Conservation (phyloP, 768 basidiomycete genomes). For the Macrolepiota dolichaula region DNA sequence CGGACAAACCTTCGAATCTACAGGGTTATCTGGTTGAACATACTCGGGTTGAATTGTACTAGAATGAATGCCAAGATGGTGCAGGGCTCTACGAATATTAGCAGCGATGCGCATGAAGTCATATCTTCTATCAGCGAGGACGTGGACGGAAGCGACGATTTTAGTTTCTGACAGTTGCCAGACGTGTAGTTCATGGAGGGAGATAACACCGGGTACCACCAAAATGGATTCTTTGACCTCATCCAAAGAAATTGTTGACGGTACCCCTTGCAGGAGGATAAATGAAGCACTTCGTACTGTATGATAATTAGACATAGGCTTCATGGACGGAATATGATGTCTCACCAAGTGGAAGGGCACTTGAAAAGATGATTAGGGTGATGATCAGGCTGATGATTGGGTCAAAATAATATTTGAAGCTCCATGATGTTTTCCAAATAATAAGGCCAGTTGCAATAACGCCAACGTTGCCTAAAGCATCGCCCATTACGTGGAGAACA, state of each 20-base stretch:
- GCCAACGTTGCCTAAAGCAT: constrained; percentile 96
- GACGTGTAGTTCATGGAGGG: constrained; percentile 91
- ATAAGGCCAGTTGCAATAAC: constrained; percentile 94
- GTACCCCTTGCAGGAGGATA: constrained; percentile 94
- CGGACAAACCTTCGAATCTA: constrained; percentile 21
- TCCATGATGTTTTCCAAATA: constrained; percentile 87
- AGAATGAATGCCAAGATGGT: constrained; percentile 91
- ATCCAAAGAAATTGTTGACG: constrained; percentile 85
- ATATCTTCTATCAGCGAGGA: constrained; percentile 72
- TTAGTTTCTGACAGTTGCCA: constrained; percentile 98
- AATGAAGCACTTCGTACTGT: constrained; percentile 87
- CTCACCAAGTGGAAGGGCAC: constrained; percentile 85
- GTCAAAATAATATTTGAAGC: constrained; percentile 89
- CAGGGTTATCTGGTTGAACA: constrained; percentile 33
- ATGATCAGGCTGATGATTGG: constrained; percentile 92
- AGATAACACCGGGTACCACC: constrained; percentile 78
- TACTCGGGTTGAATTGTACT: constrained; percentile 95
- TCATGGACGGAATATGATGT: neutral
- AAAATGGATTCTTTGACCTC: constrained; percentile 81
- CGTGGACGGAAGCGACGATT: constrained; percentile 94
- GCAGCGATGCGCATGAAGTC: constrained; percentile 92
- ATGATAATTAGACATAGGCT: neutral
- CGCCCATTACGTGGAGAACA: constrained; percentile 90
- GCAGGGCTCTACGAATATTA: constrained; percentile 80
- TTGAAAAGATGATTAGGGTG: constrained; percentile 94